Base-by-base conservation (phyloP, 805 yeast genomes). In the Wickerhamiella shivajii region DNA sequence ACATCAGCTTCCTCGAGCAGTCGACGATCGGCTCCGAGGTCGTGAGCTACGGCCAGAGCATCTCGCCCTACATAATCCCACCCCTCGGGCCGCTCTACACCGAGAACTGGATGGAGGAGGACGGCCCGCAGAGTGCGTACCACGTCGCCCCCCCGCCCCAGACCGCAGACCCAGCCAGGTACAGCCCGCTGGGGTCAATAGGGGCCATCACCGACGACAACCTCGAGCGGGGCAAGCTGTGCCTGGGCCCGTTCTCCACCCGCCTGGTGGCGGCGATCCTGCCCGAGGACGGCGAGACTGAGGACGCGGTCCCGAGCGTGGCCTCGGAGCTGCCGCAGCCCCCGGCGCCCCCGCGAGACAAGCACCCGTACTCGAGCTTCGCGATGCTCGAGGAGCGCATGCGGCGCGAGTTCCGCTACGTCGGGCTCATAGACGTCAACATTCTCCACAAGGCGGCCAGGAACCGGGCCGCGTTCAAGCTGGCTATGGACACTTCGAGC, bases 241-340 rank as follows among this genome's bases (percentile, higher is more conserved):
- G 93, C 1, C 77, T 93, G 51, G 98, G 98, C 1, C 97, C 98
- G 1, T 62, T 87, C 22, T 76, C 92, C 0, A 74, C 85, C 16
- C 66, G 98, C 38, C 60, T 87, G 28, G 52, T 87, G 33, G 70
- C 93, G 4, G 97, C 96, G 0, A 63, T 87, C 8, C 57, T 84
- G 36, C 45, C 50, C 5, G 60, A 55, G 23, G 44, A 36, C 10
- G 33, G 31, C 14, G 42, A 43, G 10, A 35, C 39, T 14, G 40
- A 32, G 64, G 68, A 29, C 14, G 19, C 25, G 19, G 29, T 31
- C 4, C 34, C 34, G n/a, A 18, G 28, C 20, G 24, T 29, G 13
- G 34, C 34, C 7, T 25, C 29, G 5, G 25, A 31, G 16, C 14
- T 31, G 15, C 34, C 34, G 3, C 27, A 31, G 23, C 20, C 20